Evolutionary conservation across 1,139 yeast species (phyloP), one percentile per base, ranked within the genome.

Genomic region (Pichia terricola): DNA sequence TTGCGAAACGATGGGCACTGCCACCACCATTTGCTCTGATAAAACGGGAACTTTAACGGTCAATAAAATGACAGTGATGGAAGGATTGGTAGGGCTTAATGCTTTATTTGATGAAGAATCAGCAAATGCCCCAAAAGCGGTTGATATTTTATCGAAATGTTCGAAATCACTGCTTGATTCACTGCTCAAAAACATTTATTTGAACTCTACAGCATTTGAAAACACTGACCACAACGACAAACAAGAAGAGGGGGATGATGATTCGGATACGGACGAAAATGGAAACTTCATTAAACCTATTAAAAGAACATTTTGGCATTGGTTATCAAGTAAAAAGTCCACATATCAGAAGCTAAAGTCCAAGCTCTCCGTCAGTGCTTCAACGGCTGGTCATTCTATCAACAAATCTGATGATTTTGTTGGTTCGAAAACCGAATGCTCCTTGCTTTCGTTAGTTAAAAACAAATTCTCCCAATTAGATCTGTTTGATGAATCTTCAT

Each of bases 1-100:
- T 40, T 91, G 98, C 73, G 99, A 91, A 65, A 91, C 96, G 16
- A 91, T 91, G 98, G 98, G 99, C 40, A 89, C 95, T 39, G 98
- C 97, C 3, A 91, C 98, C 11, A 91, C 96, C 4, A 73, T 91
- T 43, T 94, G 98, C 63, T 87, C 97, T 0, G 99, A 91, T 66
- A 91, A 91, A 63, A 91, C 98, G 1, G 98, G 98, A 48, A 91
- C 98, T 10, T 72, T 91, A 47, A 91, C 98, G 1, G 94, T 88
- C 63, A 91, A 91, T 63, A 73, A 72, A 57, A 91, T 91, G 98
- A 77, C 89, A 40, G 86, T 91, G 10, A 95, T 87, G 8, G 75
- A 74, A 46, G 95, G 91, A 5, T 69, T 75, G 34, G 59, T 85
- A 39, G 88, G 91, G 8, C 59, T 52, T 7, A 50, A 59, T 28